Conservation (phyloP, 176 grass and related monocot genomes). For the Metroxylon sagu region DNA sequence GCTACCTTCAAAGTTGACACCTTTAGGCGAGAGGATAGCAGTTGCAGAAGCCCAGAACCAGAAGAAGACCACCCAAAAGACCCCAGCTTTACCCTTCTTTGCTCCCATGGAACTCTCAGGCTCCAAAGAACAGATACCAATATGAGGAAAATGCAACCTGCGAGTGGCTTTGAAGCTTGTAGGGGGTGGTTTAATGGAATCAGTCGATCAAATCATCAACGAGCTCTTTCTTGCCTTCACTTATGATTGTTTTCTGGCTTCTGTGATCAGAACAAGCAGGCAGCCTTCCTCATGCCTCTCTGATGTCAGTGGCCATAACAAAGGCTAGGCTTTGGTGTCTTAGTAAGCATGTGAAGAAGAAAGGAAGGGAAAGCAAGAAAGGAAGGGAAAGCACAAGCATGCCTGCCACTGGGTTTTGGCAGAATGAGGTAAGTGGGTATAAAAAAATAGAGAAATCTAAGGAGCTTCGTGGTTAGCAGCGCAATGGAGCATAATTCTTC, state of each 20-base stretch:
- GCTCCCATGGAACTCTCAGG: neutral
- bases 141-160: neutral
- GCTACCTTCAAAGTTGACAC: too few relatives aligned
- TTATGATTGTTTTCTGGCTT: neutral
- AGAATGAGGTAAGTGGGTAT: conserved; percentile 3
- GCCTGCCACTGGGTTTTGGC: conserved; percentile 1
- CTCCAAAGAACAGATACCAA: neutral
- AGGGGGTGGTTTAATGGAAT: neutral
- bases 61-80: too few relatives aligned
- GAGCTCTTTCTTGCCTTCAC: neutral
- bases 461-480: neutral
- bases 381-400: neutral
- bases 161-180: neutral
- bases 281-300: neutral
- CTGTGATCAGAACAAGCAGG: conserved; percentile 3
- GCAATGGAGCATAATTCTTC: neutral
- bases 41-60: too few relatives aligned
- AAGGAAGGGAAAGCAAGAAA: neutral
- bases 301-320: neutral
- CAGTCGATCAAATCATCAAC: neutral
- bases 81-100: neutral
- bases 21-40: too few relatives aligned
- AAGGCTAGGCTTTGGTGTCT: neutral
- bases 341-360: neutral
- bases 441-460: conserved; percentile 6